Conservation (phyloP, 768 basidiomycete genomes). For the Phlebiopsis flavidoalba region DNA sequence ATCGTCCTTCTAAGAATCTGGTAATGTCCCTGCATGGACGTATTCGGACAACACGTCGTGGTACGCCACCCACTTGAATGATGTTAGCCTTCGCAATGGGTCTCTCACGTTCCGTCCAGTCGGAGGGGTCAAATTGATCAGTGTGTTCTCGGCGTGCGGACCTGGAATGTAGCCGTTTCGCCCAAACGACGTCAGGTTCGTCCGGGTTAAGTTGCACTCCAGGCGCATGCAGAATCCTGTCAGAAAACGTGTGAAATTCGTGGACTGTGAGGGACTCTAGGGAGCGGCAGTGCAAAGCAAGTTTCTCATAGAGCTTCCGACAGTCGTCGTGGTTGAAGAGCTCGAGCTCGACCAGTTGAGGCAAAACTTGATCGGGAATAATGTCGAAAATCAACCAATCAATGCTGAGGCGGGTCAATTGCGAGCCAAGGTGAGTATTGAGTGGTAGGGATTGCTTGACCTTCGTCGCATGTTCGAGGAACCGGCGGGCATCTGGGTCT, state of each 20-base stretch:
- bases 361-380: neutral
- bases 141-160: too few species aligned
- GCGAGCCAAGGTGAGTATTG: neutral
- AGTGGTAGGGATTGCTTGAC: neutral
- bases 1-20: neutral
- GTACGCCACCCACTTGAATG: neutral
- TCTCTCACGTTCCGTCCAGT: neutral
- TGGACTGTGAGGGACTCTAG: constrained; percentile 1
- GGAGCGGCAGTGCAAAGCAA: neutral
- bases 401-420: neutral
- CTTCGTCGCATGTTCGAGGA: neutral
- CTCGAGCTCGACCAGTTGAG: neutral
- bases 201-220: neutral
- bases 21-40: neutral
- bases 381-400: neutral
- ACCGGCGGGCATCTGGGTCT: neutral
- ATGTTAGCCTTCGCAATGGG: neutral
- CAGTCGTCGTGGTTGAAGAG: neutral
- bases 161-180: too few species aligned
- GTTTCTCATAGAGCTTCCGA: neutral
- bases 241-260: neutral
- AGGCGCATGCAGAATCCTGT: neutral
- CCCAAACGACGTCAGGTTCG: neutral
- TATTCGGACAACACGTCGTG: neutral
- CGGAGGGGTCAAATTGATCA: neutral